Evolutionary conservation across 352 stramenopile species (phyloP).

Genomic region (Aphanomyces cochlioides): DNA sequence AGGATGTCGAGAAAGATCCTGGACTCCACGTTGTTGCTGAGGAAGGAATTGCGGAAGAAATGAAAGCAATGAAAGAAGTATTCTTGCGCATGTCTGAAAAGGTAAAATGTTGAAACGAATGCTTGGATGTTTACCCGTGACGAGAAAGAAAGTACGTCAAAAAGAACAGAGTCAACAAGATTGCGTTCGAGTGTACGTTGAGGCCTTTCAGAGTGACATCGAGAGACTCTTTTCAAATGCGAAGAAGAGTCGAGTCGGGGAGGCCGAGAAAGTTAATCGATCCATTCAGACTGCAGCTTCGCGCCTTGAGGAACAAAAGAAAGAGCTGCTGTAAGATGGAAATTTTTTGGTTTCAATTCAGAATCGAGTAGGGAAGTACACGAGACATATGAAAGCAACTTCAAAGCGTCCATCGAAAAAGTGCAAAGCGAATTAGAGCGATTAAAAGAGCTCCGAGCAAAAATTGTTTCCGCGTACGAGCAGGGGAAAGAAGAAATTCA

Average conservation of each 20-base stretch:
- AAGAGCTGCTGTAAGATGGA: conserved; percentile 6
- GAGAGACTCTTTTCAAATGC: conserved; percentile 28
- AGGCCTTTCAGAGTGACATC: conserved; percentile 33
- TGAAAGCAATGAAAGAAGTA: conserved; percentile 37
- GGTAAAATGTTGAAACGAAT: conserved; percentile 10
- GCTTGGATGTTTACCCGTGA: background rate
- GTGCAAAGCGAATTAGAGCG: conserved; percentile 10
- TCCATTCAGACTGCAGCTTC: conserved; percentile 3
- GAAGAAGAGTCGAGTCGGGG: conserved; percentile 12
- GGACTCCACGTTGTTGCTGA: conserved; percentile 10
- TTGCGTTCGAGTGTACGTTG: conserved; percentile 35
- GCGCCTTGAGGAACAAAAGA: conserved; percentile 12
- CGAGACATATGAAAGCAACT: conserved; percentile 21
- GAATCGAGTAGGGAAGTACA: conserved; percentile 6
- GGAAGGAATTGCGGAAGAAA: conserved; percentile 34
- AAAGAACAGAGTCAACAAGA: conserved; percentile 33
- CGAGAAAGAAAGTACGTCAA: conserved; percentile 33
- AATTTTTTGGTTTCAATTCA: background rate
- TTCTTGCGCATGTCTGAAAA: conserved; percentile 38
- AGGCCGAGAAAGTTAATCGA: conserved; percentile 1
- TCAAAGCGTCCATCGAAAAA: conserved; percentile 10
- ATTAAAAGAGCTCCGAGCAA: conserved; percentile 21
- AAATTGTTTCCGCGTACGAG: conserved; percentile 10
- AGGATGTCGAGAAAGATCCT: conserved; percentile 12
- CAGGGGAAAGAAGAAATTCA: conserved; percentile 16